phyloP scores from a whole-genome alignment of 306 rosid genomes.

The Carpinus fangiana region DNA sequence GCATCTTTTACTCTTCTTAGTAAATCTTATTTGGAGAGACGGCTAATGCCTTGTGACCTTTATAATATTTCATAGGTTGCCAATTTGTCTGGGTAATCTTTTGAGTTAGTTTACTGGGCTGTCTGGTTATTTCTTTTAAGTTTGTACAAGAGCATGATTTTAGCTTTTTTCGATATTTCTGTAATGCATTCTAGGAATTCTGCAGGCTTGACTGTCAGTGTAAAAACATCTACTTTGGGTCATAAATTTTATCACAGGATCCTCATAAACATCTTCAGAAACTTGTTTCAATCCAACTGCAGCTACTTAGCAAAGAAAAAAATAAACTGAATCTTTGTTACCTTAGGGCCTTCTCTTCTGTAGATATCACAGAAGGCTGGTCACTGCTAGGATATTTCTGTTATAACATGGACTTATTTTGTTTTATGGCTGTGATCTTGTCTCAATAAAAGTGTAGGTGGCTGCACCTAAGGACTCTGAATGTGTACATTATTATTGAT shows the following conservation, averaged over 20 bases:
- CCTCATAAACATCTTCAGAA: background rate
- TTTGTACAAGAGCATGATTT: background rate
- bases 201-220: too few species aligned
- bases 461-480: constrained; percentile 16
- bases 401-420: background rate
- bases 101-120: background rate
- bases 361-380: background rate
- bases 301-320: background rate
- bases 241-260: background rate
- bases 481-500: constrained; percentile 12
- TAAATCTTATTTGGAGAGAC: background rate
- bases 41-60: background rate
- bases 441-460: constrained; percentile 14
- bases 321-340: background rate
- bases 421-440: background rate
- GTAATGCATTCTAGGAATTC: background rate
- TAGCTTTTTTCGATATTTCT: background rate
- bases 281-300: background rate
- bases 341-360: background rate
- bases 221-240: background rate
- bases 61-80: background rate
- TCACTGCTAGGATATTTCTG: background rate
- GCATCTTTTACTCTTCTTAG: background rate
- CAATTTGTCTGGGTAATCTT: background rate
- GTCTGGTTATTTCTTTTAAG: constrained; percentile 1